Conservation (phyloP, 495 filamentous ascomycete genomes). For the Penicillium arizonense region DNA sequence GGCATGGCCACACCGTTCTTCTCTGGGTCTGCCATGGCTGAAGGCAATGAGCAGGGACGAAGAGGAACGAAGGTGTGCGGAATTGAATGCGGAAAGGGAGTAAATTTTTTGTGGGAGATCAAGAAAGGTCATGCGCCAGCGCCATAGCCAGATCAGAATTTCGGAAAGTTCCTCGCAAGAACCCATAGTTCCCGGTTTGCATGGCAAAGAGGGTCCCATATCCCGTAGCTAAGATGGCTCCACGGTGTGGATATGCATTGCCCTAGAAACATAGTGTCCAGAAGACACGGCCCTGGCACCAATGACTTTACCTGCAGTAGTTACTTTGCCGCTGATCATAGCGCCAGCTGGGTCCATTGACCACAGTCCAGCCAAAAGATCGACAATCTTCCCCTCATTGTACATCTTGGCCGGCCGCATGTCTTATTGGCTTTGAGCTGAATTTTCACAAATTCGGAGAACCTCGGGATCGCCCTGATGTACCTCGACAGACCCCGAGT, state of each 20-base stretch:
- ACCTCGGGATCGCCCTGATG: neutral
- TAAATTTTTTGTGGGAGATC: constrained; percentile 2
- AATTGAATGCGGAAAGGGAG: neutral
- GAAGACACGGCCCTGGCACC: neutral
- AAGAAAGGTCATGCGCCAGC: constrained; percentile 1
- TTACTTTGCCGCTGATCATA: constrained; percentile 5
- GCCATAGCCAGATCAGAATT: neutral
- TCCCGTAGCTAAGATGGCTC: neutral
- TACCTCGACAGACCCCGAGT: neutral
- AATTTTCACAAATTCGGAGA: neutral
- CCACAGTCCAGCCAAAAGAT: constrained; percentile 10
- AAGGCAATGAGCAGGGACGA: neutral
- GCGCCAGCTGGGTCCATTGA: constrained; percentile 3
- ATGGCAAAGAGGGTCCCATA: neutral
- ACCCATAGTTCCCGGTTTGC: constrained; percentile 7
- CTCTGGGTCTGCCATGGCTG: constrained; percentile 11
- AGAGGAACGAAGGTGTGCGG: neutral
- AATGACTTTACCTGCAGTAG: neutral
- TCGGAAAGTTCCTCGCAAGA: constrained; percentile 5
- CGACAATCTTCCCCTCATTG: constrained; percentile 7
- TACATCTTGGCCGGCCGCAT: neutral
- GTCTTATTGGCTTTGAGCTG: neutral
- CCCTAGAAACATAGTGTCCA: neutral
- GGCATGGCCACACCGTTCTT: constrained; percentile 14
- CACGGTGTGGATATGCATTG: constrained; percentile 9